Percentiles rank a stretch among this genome's conserved stretches.
Conservation (phyloP, 345 rosid species). For the Cardamine chenopodiifolia region DNA sequence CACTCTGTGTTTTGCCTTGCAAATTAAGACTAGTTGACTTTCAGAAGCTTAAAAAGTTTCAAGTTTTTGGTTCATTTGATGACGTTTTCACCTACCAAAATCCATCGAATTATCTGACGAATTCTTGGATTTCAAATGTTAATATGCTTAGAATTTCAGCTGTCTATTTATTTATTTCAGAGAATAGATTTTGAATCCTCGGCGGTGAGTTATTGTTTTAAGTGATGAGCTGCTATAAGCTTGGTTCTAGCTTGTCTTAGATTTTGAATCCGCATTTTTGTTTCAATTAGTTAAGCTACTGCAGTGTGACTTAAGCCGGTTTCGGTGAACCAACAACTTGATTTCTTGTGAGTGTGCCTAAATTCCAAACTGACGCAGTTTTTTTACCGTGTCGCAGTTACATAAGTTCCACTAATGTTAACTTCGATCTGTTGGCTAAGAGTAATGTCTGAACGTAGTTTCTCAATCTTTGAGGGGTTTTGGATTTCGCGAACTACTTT, state of each 20-base stretch:
- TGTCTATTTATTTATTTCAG: constrained; percentile 3
- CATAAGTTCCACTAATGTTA: constrained; percentile 1
- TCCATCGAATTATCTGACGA: background rate
- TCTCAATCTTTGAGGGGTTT: background rate
- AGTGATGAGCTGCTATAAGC: constrained; percentile 11
- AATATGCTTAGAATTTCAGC: background rate
- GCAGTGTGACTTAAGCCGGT: constrained; percentile 3
- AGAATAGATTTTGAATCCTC: background rate
- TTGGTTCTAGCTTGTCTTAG: constrained; percentile 5
- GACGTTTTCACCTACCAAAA: constrained; percentile 17
- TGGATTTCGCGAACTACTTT: constrained; percentile 5
- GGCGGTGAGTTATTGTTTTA: constrained; percentile 1
- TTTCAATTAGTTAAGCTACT: constrained; percentile 14
- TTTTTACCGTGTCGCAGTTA: background rate
- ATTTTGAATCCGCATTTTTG: constrained; percentile 7
- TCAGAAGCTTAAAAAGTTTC: constrained; percentile 17
- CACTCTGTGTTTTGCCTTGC: constrained; percentile 23
- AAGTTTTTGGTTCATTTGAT: constrained; percentile 19
- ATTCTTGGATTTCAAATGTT: constrained; percentile 8
- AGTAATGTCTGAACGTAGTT: constrained; percentile 13
- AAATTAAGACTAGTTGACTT: constrained; percentile 36
- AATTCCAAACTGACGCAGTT: background rate
- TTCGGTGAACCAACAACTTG: background rate
- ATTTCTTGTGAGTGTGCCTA: background rate
- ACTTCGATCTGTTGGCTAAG: constrained; percentile 19